Conservation (phyloP, 768 basidiomycete genomes). For the Tulasnella sp. region DNA sequence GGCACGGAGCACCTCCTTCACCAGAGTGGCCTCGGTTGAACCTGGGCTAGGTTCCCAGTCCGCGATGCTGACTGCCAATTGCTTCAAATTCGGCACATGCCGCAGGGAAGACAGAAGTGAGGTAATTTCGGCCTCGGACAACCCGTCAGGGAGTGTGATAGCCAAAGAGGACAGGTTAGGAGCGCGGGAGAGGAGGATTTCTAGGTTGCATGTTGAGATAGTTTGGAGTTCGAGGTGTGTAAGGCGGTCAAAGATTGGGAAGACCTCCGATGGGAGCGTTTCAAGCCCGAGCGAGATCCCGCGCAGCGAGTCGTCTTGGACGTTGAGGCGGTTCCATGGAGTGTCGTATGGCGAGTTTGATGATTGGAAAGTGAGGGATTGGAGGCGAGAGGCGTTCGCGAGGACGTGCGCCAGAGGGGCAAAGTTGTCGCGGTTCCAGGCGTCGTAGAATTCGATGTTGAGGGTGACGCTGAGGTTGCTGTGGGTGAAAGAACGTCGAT, state of each 20-base stretch:
- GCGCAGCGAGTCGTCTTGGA: not conserved
- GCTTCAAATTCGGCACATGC: conserved; percentile 23
- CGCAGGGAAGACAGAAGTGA: not conserved
- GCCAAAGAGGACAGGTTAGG: conserved; percentile 13
- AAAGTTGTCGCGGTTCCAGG: conserved; percentile 3
- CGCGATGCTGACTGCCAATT: conserved; percentile 16
- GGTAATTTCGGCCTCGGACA: conserved; percentile 21
- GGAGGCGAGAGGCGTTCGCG: conserved; percentile 9
- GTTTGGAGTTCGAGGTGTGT: conserved; percentile 19
- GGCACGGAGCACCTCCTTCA: not conserved
- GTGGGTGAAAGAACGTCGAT: not conserved
- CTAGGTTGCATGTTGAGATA: conserved; percentile 12
- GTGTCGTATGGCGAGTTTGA: conserved; percentile 25
- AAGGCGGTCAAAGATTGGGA: conserved; percentile 22
- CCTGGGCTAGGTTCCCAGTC: conserved; percentile 13
- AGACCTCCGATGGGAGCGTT: not conserved
- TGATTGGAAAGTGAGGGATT: conserved; percentile 21
- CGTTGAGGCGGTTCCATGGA: conserved; percentile 26
- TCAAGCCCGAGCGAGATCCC: conserved; percentile 21
- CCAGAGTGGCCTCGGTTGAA: not conserved
- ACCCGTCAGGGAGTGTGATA: conserved; percentile 17
- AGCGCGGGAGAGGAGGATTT: conserved; percentile 14
- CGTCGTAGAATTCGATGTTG: conserved; percentile 27
- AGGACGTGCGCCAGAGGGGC: conserved; percentile 2
- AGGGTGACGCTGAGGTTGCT: conserved; percentile 21